phyloP scores from a whole-genome alignment of 495 filamentous ascomycete genomes.

The Penicillium diatomitis region DNA sequence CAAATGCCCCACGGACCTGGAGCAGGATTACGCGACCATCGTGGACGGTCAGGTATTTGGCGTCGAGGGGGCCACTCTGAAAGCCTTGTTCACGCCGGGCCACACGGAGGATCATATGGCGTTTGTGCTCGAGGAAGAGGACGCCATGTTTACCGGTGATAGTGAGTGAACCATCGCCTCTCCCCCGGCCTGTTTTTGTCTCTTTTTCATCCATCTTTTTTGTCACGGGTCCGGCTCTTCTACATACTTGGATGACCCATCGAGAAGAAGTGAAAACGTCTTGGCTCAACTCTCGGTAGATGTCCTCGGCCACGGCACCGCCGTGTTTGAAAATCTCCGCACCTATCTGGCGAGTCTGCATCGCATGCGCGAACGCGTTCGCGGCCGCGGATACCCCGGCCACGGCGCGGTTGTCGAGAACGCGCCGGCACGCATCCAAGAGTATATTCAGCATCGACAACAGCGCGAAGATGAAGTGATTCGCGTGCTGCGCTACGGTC shows the following conservation, averaged over 20 bases:
- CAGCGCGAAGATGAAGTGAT: slow-evolving; percentile 76
- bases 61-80: slow-evolving; percentile 68
- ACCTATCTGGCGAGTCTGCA: slow-evolving; percentile 65
- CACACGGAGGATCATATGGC: slow-evolving; percentile 83
- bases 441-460: slow-evolving; percentile 77
- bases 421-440: slow-evolving; percentile 52
- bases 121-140: slow-evolving; percentile 60
- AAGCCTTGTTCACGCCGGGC: slow-evolving; percentile 69
- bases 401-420: slow-evolving; percentile 72
- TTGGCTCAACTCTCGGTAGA: slow-evolving; percentile 24
- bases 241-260: too few relatives aligned
- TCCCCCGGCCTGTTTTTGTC: not conserved
- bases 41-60: slow-evolving; percentile 62
- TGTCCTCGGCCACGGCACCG: slow-evolving; percentile 86
- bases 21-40: slow-evolving; percentile 38
- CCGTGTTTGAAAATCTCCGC: slow-evolving; percentile 77
- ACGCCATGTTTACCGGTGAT: slow-evolving; percentile 88
- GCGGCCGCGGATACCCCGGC: slow-evolving; percentile 74
- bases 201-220: not conserved
- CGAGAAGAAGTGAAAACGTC: not conserved
- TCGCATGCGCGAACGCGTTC: slow-evolving; percentile 55
- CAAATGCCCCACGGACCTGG: slow-evolving; percentile 39
- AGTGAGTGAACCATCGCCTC: slow-evolving; percentile 32
- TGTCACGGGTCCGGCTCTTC: not conserved
- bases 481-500: slow-evolving; percentile 45